Percentiles rank a stretch among this genome's conserved stretches.
phyloP scores from a whole-genome alignment of 805 yeast genomes.

The Komagataella ulmi region DNA sequence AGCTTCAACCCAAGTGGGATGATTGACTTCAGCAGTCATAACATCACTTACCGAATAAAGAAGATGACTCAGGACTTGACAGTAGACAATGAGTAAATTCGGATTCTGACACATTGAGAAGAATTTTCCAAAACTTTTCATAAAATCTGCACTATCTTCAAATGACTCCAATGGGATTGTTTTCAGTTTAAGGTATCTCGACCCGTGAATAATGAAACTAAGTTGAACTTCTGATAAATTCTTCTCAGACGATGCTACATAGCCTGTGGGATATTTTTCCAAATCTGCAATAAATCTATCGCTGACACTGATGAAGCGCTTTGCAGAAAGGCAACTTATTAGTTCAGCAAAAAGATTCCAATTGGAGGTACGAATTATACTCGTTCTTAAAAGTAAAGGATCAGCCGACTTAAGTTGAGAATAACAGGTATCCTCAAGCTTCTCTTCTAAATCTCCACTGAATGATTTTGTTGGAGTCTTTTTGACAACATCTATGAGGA shows the following conservation, averaged over 20 bases:
- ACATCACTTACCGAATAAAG: slow-evolving; percentile 74
- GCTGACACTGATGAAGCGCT: slow-evolving; percentile 74
- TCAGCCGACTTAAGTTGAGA: slow-evolving; percentile 82
- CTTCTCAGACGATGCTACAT: slow-evolving; percentile 12
- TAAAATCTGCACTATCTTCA: slow-evolving; percentile 88
- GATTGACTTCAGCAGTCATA: slow-evolving; percentile 88
- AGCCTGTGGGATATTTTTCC: slow-evolving; percentile 58
- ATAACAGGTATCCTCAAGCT: slow-evolving; percentile 86
- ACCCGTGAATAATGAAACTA: slow-evolving; percentile 75
- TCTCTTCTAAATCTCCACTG: slow-evolving; percentile 70
- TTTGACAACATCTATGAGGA: slow-evolving; percentile 79
- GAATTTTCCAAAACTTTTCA: slow-evolving; percentile 77
- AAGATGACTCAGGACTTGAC: slow-evolving; percentile 68
- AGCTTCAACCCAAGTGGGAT: slow-evolving; percentile 89
- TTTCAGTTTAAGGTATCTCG: slow-evolving; percentile 70
- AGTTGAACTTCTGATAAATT: slow-evolving; percentile 38
- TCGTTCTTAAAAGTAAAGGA: slow-evolving; percentile 51
- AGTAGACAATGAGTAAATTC: slow-evolving; percentile 61
- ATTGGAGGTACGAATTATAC: slow-evolving; percentile 74
- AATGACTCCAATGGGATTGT: slow-evolving; percentile 81
- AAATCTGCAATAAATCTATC: slow-evolving; percentile 89
- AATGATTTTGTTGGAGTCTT: slow-evolving; percentile 67
- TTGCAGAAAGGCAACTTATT: slow-evolving; percentile 81
- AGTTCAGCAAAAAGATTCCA: slow-evolving; percentile 88
- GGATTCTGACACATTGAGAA: slow-evolving; percentile 54